Evolutionary conservation across 2,329 filamentous ascomycete species (phyloP), one percentile per base, ranked within the genome.

Genomic region (Calonectria hongkongensis): DNA sequence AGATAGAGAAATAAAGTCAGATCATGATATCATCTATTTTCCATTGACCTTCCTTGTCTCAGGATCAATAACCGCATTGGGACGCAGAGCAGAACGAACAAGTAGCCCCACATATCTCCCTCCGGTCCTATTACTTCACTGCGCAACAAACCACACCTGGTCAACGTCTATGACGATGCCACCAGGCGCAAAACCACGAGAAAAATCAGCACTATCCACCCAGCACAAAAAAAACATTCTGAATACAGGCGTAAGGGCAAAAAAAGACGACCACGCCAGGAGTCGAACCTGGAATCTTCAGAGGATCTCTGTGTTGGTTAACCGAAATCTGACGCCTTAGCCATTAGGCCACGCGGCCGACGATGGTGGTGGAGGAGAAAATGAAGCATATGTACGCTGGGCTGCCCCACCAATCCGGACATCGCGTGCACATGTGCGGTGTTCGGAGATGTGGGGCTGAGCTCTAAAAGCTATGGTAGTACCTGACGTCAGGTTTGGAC

Each of bases 241-340:
- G 12, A 36, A 6, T 36, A 21, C 21, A 3, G 33, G 1, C 33
- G 7, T 36, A 6, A 10, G 12, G 33, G 7, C 8, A 6, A 58
- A 58, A 58, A 30, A 39, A 39, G n/a, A 16, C 54, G 54, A 58
- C 60, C 60, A 64, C 60, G 60, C 39, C 60, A 64, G 60, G 58
- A 63, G 36, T 54, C 50, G 50, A 54, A 54, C 50, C 50, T 54
- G 50, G 36, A 63, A 63, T 63, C 58, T 62, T 45, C 41, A 62
- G 58, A 62, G 58, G 28, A 33, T 33, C 80, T 82, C 78, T 82
- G 81, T 10, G 81, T 82, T 81, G 68, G 70, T 63, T 63, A 60
- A 79, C 81, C 81, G 81, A 83, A 83, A 83, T 82, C 81, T 81
- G 82, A 78, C 81, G 81, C 81, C 79, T 81, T 82, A 82, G 69